Percentiles rank a stretch among this genome's conserved stretches.
Evolutionary conservation across 495 filamentous ascomycete species (phyloP).

Genomic region (Aspergillus haitiensis): DNA sequence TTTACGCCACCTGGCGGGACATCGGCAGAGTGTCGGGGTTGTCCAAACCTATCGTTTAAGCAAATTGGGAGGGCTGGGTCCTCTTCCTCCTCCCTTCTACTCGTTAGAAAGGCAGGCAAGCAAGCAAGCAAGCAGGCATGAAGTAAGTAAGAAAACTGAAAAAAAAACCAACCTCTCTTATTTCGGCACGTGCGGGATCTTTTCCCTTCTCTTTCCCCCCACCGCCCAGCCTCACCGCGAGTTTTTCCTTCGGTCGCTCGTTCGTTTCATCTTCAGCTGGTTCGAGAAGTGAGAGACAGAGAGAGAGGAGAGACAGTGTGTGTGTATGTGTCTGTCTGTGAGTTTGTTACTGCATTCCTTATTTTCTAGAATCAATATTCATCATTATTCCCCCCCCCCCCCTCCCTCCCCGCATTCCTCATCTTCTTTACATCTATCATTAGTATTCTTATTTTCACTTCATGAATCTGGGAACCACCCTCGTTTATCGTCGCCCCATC

Average conservation of each 20-base stretch:
- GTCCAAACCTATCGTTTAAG: too few species aligned
- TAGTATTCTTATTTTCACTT: not conserved
- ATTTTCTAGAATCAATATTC: not conserved
- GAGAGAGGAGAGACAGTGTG: too few species aligned
- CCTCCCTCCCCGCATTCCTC: constrained; percentile 20
- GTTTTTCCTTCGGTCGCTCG: constrained; percentile 30
- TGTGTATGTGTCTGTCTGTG: too few species aligned
- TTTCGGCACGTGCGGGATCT: constrained; percentile 31
- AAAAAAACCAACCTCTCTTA: constrained; percentile 27
- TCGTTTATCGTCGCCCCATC: constrained; percentile 13
- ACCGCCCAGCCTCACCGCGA: constrained; percentile 42
- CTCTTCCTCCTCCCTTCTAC: too few species aligned
- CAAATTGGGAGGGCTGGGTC: too few species aligned
- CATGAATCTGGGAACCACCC: constrained; percentile 2
- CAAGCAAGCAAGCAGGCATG: not conserved
- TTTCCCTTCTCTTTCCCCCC: too few species aligned
- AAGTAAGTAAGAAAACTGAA: not conserved
- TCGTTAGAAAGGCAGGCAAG: not conserved
- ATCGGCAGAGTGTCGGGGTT: too few species aligned
- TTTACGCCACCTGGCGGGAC: too few species aligned
- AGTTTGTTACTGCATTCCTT: not conserved
- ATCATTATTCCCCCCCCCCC: constrained; percentile 2
- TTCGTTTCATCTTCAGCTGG: constrained; percentile 8
- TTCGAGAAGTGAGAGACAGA: not conserved
- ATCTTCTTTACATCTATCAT: not conserved